These are phyloP conservation scores for Sclerotinia borealis DNA, from an alignment of 2,329 filamentous ascomycete genomes.

Conservation along the genomic window DNA sequence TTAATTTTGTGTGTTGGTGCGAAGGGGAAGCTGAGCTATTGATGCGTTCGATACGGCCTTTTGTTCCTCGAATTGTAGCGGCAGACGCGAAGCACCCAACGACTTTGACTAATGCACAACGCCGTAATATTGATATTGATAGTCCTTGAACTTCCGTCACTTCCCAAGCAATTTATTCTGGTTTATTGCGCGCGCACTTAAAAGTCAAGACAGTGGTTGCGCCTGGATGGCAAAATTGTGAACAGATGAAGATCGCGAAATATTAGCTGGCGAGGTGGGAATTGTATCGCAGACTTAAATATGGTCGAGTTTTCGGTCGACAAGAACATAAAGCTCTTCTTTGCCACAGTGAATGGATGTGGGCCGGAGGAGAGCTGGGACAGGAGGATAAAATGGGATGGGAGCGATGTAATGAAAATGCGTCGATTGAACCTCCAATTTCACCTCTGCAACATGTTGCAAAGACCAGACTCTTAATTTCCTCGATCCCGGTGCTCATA, in stretches of 20 bases:
- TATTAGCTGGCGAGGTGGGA: constrained; percentile 12
- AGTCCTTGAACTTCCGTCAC: background rate
- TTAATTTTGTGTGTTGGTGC: constrained; percentile 4
- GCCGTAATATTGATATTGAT: background rate
- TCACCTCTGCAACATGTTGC: constrained; percentile 24
- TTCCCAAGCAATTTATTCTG: constrained; percentile 9
- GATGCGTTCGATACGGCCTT: constrained; percentile 4
- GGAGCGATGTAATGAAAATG: constrained; percentile 9
- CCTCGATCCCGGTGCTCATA: constrained; percentile 17
- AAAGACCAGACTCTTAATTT: constrained; percentile 11
- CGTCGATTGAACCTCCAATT: constrained; percentile 13
- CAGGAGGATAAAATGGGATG: constrained; percentile 4
- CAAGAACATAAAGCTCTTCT: constrained; percentile 23
- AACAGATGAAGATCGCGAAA: constrained; percentile 10
- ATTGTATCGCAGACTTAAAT: background rate
- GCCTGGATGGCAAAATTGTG: constrained; percentile 14
- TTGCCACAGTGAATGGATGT: constrained; percentile 18
- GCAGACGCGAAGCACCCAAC: constrained; percentile 1
- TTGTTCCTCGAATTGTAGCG: background rate
- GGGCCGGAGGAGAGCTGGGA: constrained; percentile 13
- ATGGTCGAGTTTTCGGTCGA: constrained; percentile 6
- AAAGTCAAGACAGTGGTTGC: constrained; percentile 17
- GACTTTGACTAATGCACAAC: background rate
- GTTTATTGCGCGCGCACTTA: constrained; percentile 7
- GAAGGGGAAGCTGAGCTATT: constrained; percentile 8